Base-by-base conservation (phyloP, 2,329 filamentous ascomycete genomes). In the Ascochyta pisi region DNA sequence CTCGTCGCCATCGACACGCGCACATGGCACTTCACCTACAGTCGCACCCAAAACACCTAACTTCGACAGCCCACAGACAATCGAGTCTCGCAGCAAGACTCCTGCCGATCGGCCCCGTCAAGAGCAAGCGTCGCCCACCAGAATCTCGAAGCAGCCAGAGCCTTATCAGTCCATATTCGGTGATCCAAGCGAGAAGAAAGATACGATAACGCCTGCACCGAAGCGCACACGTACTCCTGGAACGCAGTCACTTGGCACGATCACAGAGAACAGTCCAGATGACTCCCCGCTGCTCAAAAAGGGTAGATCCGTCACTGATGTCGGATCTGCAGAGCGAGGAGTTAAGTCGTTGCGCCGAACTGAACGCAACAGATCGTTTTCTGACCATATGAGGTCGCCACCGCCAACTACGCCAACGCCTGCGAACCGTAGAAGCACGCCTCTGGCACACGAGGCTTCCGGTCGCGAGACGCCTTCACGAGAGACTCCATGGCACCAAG, bases 231-330 rank as follows among this genome's bases (percentile, higher is more conserved):
- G 64, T 50, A 70, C 73, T 22, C 67, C 70, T 15, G 73, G 68
- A 46, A 67, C 58, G 31, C 55, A 59, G 26, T 70, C 72, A 23
- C 79, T 86, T 8, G 78, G 81, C 19, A 77, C 82, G 1, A 86
- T 86, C 60, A 77, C 77, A 29, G 84, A 86, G 67, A 78, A 77
- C 52, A 76, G 72, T 47, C 78, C 80, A 40, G 78, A 79, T 50
- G 74, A 77, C 41, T 75, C 73, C 39, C 65, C 70, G 8, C 62
- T 76, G 29, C 67, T 69, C 57, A 78, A 79, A 66, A 75, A 77
- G 63, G 76, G 76, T 49, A 79, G 78, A 13, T 69, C 75, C 6
- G 61, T 74, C 19, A 72, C 74, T 16, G 79, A 81, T 55, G 65
- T 79, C 40, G 78, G 78, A 15, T 73, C 74, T 12, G 76, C 76